Percentiles rank a stretch among this genome's conserved stretches.
phyloP scores from a whole-genome alignment of 306 rosid species.

The Casuarina glauca region DNA sequence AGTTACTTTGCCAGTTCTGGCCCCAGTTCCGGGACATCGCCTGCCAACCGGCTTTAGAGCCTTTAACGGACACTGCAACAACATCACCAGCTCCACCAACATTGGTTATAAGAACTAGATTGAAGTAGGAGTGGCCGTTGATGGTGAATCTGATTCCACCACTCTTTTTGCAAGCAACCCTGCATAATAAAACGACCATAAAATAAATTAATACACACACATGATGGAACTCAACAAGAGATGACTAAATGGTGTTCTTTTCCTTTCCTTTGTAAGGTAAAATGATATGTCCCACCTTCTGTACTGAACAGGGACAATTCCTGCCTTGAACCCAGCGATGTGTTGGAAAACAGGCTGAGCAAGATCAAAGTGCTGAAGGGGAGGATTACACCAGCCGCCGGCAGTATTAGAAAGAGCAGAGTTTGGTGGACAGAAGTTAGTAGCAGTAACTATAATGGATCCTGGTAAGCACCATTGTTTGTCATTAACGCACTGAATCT shows the following conservation, averaged over 20 bases:
- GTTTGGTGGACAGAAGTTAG: constrained; percentile 13
- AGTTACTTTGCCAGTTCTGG: constrained; percentile 30
- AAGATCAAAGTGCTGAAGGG: constrained; percentile 8
- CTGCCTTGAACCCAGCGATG: constrained; percentile 1
- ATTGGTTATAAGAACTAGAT: constrained; percentile 45
- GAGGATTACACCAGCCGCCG: constrained; percentile 15
- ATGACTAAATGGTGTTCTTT: no score
- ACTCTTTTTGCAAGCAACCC: constrained; percentile 48
- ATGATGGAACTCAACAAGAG: no score
- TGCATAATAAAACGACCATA: neutral
- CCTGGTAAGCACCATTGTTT: constrained; percentile 26
- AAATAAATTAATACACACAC: no score
- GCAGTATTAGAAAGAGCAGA: neutral
- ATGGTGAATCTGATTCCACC: constrained; percentile 49
- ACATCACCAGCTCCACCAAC: constrained; percentile 63
- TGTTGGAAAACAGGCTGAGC: constrained; percentile 1
- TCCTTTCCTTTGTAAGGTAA: neutral
- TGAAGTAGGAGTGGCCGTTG: constrained; percentile 57
- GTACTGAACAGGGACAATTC: constrained; percentile 5
- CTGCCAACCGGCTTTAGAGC: constrained; percentile 51
- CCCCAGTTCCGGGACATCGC: constrained; percentile 42
- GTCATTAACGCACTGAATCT: constrained; percentile 29
- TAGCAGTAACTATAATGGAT: constrained; percentile 23
- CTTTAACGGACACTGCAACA: constrained; percentile 43
- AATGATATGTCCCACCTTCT: neutral